phyloP scores from a whole-genome alignment of 2,329 filamentous ascomycete species.

The Colletotrichum sp. region DNA sequence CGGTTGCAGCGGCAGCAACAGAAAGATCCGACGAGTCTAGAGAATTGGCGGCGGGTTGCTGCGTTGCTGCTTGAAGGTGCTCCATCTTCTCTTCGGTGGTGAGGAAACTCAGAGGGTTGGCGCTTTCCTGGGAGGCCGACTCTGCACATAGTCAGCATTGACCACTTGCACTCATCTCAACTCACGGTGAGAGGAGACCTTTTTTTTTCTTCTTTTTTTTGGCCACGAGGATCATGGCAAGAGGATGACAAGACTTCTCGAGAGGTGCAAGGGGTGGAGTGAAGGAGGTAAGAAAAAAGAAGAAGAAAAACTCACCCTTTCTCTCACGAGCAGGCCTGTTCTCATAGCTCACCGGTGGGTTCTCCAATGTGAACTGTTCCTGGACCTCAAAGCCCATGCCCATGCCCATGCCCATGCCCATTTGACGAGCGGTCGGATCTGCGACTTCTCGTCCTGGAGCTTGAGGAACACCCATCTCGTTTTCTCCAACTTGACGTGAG shows the following conservation, averaged over 20 bases:
- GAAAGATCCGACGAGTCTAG: constrained; percentile 56
- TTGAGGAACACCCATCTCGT: constrained; percentile 14
- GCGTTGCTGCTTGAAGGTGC: constrained; percentile 52
- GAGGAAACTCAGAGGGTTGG: constrained; percentile 32
- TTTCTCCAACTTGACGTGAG: constrained; percentile 71
- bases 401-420: constrained; percentile 23
- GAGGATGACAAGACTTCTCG: background rate
- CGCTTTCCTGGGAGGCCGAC: constrained; percentile 18
- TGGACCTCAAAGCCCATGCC: constrained; percentile 54
- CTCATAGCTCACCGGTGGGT: constrained; percentile 58
- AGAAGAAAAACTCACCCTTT: constrained; percentile 36
- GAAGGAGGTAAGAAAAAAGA: background rate
- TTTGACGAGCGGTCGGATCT: constrained; percentile 23
- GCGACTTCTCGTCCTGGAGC: constrained; percentile 18
- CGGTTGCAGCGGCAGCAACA: constrained; percentile 61
- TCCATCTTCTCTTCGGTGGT: constrained; percentile 47
- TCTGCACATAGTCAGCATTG: constrained; percentile 4
- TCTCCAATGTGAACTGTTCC: constrained; percentile 64
- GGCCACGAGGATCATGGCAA: background rate
- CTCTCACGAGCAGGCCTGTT: constrained; percentile 34
- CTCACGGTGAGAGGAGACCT: background rate
- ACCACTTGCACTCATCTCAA: background rate
- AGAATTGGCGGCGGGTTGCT: constrained; percentile 35
- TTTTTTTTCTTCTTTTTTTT: background rate
- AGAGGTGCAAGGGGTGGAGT: background rate